Percentiles rank a stretch among this genome's conserved stretches.
These are phyloP conservation scores for Mycena albidolilacea DNA, from an alignment of 768 basidiomycete species.

Conservation along the genomic window DNA sequence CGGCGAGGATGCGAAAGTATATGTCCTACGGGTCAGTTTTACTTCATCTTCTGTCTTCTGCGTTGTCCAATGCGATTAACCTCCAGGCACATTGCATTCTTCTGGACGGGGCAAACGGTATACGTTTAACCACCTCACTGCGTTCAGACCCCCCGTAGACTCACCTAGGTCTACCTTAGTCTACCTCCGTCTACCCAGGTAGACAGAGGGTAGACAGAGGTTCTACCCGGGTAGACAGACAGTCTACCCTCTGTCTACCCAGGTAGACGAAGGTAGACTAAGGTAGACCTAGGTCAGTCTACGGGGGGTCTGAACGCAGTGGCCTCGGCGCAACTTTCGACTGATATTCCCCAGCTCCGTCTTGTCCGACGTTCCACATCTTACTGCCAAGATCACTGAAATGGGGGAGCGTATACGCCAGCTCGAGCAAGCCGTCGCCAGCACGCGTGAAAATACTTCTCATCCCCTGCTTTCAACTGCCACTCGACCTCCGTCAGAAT, in stretches of 20 bases:
- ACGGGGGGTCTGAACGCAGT: too few species aligned
- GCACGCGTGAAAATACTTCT: conserved; percentile 3
- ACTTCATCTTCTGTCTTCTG: neutral
- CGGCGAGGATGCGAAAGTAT: conserved; percentile 52
- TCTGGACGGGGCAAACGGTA: conserved; percentile 50
- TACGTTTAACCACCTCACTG: neutral
- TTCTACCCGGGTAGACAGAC: too few species aligned
- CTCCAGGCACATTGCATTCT: conserved; percentile 51
- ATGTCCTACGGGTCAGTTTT: conserved; percentile 44
- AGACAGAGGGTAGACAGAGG: too few species aligned
- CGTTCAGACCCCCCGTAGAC: too few species aligned
- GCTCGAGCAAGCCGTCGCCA: conserved; percentile 58
- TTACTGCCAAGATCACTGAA: conserved; percentile 54
- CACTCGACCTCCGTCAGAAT: neutral
- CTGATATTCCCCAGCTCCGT: conserved; percentile 48
- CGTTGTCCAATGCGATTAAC: conserved; percentile 28
- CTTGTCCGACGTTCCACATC: conserved; percentile 55
- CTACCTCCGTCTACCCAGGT: too few species aligned
- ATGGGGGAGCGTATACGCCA: conserved; percentile 61
- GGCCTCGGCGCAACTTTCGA: neutral
- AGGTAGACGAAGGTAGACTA: too few species aligned
- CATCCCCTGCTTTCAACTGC: conserved; percentile 22
- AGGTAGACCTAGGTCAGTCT: too few species aligned
- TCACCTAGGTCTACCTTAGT: too few species aligned
- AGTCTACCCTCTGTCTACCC: too few species aligned